Base-by-base conservation (phyloP, 202 grass and related monocot genomes). In the Sporobolus alterniflorus region DNA sequence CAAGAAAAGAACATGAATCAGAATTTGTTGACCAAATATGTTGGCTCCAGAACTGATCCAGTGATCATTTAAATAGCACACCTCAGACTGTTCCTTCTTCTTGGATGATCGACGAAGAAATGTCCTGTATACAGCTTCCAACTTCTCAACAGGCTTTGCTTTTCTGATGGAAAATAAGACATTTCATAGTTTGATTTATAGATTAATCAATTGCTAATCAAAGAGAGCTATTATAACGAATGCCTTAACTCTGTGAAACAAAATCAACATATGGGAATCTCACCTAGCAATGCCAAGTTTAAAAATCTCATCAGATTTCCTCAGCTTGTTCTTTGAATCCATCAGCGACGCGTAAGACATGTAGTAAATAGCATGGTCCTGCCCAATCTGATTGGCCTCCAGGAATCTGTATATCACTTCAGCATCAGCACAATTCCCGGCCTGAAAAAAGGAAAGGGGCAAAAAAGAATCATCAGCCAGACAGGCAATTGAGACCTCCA, bases 321-420 rank as follows among this genome's bases (percentile, higher is more conserved):
- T 96, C 67, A 99, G 82, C 55, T 89, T 99, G 70, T 92, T 92
- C 78, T 96, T 99, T 4, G 83, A 85, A 69, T 96, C 93, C 91
- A 99, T 69, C 59, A 89, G 61, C 2, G 49, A 77, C 0, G 91
- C 89, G 26, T 92, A 99, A n/a, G 87, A 88, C 22, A 89, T 79
- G 82, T 96, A 99, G 77, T 83, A 99, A 40, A 91, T 71, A 2
- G 93, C 79, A 89, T 94, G 89, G 12, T 51, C 76, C 74, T 90
- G 89, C 34, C 96, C 96, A 74, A 99, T 99, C 75, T 90, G 83
- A 29, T 96, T 99, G 75, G 91, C 83, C 42, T 96, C 91, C n/a
- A 99, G 74, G 76, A 99, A 99, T 5, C 69, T 86, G 66, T 85
- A 96, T 61, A 96, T 94, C 13, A 94, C 89, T 72, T 99, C 93